phyloP scores from a whole-genome alignment of 2,329 filamentous ascomycete genomes.

The Calonectria naviculata region DNA sequence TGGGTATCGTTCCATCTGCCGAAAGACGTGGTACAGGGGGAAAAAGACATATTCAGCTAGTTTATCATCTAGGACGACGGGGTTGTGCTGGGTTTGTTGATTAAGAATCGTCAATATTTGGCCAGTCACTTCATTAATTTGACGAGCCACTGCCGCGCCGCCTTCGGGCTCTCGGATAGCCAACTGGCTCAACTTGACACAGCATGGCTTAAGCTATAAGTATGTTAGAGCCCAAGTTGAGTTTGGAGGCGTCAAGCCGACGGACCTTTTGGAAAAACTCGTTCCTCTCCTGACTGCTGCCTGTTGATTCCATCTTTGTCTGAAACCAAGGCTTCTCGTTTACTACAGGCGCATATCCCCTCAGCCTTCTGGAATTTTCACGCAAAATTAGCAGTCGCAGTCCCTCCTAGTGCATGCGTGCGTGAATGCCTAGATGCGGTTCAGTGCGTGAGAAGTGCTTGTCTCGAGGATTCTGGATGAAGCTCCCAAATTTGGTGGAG shows the following conservation, averaged over 20 bases:
- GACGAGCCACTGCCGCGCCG: slow-evolving; percentile 51
- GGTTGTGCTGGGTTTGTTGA: slow-evolving; percentile 55
- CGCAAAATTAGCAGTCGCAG: background rate
- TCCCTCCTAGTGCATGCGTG: background rate
- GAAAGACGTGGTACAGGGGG: slow-evolving; percentile 87
- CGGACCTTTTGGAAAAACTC: slow-evolving; percentile 46
- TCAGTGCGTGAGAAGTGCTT: background rate
- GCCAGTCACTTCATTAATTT: slow-evolving; percentile 57
- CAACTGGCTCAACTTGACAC: slow-evolving; percentile 69
- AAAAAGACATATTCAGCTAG: slow-evolving; percentile 96
- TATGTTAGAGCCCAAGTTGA: slow-evolving; percentile 16
- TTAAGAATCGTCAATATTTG: slow-evolving; percentile 60
- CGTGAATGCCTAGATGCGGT: background rate
- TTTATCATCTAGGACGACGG: slow-evolving; percentile 76
- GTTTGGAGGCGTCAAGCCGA: background rate
- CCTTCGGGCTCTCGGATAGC: slow-evolving; percentile 61
- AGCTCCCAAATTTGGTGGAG: slow-evolving; percentile 16
- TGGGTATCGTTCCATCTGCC: slow-evolving; percentile 78
- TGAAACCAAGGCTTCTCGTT: slow-evolving; percentile 31
- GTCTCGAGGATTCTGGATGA: background rate
- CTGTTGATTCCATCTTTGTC: slow-evolving; percentile 39
- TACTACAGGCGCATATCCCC: slow-evolving; percentile 36
- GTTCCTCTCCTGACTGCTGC: slow-evolving; percentile 39
- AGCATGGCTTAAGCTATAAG: slow-evolving; percentile 70
- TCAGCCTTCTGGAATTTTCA: background rate